A percentile compares a stretch with the other conserved stretches of the same genome.
Conservation (phyloP, 176 grass and related monocot species). For the Raddia guianensis region DNA sequence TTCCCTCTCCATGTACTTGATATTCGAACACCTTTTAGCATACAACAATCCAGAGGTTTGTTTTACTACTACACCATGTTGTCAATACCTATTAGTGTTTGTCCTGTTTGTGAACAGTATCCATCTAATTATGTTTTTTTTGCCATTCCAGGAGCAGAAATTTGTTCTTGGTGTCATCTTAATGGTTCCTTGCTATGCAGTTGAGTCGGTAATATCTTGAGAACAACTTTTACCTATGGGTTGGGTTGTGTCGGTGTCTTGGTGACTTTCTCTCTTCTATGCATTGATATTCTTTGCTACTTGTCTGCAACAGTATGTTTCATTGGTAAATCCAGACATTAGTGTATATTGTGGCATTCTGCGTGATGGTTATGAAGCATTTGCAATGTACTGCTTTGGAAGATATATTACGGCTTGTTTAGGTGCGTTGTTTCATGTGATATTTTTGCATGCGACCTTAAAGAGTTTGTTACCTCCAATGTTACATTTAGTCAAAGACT, state of each 20-base stretch:
- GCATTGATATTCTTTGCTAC: slow-evolving; percentile 16
- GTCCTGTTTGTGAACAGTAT: slow-evolving; percentile 9
- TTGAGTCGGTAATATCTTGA: slow-evolving; percentile 68
- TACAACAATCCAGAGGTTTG: slow-evolving; percentile 89
- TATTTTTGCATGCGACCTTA: background rate
- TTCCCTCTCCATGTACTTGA: slow-evolving; percentile 62
- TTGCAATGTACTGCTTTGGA: slow-evolving; percentile 94
- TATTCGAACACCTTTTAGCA: slow-evolving; percentile 74
- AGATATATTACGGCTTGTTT: slow-evolving; percentile 87
- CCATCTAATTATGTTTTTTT: slow-evolving; percentile 12
- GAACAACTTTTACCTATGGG: slow-evolving; percentile 16
- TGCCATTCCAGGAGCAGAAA: slow-evolving; percentile 72
- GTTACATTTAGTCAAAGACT: background rate
- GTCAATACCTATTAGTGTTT: background rate
- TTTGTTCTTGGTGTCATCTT: slow-evolving; percentile 89
- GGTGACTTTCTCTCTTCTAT: background rate
- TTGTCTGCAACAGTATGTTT: slow-evolving; percentile 61
- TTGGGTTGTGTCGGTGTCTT: background rate
- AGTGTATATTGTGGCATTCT: slow-evolving; percentile 83
- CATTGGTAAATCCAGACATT: slow-evolving; percentile 68
- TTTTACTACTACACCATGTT: slow-evolving; percentile 11
- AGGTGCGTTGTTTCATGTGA: slow-evolving; percentile 48
- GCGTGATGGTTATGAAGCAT: slow-evolving; percentile 83
- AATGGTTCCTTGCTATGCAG: slow-evolving; percentile 86
- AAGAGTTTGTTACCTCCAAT: background rate